These are phyloP conservation scores for Acidiella bohemica DNA, from an alignment of 495 filamentous ascomycete species.

Conservation along the genomic window DNA sequence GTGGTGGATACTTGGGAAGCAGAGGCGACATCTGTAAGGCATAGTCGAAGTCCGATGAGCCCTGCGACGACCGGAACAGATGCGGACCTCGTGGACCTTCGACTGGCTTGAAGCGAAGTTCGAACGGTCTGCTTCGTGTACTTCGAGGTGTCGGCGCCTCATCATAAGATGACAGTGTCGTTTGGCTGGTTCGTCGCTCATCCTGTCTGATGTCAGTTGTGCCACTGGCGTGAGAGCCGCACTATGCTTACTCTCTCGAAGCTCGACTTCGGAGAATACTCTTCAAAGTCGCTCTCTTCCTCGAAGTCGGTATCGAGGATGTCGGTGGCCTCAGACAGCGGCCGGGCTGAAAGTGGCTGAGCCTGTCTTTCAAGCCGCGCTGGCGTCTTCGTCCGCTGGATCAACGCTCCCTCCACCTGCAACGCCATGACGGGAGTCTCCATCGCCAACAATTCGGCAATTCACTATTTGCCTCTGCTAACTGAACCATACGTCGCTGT, in stretches of 20 bases:
- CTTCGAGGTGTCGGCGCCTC: conserved; percentile 58
- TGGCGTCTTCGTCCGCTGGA: conserved; percentile 24
- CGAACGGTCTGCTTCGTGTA: conserved; percentile 32
- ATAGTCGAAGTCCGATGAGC: conserved; percentile 40
- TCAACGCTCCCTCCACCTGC: conserved; percentile 40
- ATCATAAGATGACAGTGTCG: conserved; percentile 63
- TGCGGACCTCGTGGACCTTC: conserved; percentile 77
- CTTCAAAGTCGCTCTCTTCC: conserved; percentile 38
- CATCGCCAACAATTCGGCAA: conserved; percentile 25
- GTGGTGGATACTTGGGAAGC: conserved; percentile 25
- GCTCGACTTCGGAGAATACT: conserved; percentile 50
- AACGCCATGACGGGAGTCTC: conserved; percentile 26
- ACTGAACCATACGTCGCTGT: too few relatives aligned
- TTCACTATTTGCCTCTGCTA: too few relatives aligned
- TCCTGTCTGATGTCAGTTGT: conserved; percentile 8
- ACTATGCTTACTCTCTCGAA: conserved; percentile 47
- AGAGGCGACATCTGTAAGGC: conserved; percentile 52
- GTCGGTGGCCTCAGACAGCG: conserved; percentile 53
- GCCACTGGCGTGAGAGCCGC: too few relatives aligned
- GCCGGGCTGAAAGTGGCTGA: conserved; percentile 25
- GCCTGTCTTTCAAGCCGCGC: conserved; percentile 24
- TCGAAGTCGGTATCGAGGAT: conserved; percentile 64
- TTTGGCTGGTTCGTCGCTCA: conserved; percentile 51
- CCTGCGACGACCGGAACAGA: conserved; percentile 55
- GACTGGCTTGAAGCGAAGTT: conserved; percentile 42